Conservation (phyloP, 2,329 filamentous ascomycete genomes). For the Scedosporium boydii region DNA sequence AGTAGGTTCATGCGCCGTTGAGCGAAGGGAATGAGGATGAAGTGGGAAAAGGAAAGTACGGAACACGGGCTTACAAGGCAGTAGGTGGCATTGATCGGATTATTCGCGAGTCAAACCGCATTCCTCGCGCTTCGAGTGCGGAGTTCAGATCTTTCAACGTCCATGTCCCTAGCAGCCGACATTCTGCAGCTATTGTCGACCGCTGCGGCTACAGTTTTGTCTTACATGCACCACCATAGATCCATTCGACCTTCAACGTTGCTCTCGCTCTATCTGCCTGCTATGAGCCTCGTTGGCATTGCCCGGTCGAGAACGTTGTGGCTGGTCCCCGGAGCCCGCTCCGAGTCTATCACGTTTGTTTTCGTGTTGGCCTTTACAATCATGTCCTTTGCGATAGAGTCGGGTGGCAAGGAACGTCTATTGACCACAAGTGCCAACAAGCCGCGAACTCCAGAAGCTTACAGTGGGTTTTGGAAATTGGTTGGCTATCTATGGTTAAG, state of each 20-base stretch:
- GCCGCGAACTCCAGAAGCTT: slow-evolving; percentile 10
- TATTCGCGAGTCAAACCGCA: slow-evolving; percentile 11
- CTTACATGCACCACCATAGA: slow-evolving; percentile 12
- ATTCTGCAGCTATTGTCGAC: slow-evolving; percentile 11
- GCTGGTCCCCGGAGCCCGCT: slow-evolving; percentile 7
- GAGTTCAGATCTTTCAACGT: slow-evolving; percentile 5
- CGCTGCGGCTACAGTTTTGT: slow-evolving; percentile 9
- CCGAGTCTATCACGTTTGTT: slow-evolving; percentile 5
- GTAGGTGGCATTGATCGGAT: slow-evolving; percentile 6
- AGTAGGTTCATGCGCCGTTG: slow-evolving; percentile 12
- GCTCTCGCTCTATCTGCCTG: slow-evolving; percentile 14
- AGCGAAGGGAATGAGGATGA: not conserved
- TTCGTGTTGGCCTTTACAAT: slow-evolving; percentile 9
- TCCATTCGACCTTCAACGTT: slow-evolving; percentile 16
- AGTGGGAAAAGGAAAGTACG: not conserved
- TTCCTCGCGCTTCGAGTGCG: slow-evolving; percentile 12
- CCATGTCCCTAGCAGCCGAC: slow-evolving; percentile 13
- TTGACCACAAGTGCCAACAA: slow-evolving; percentile 5
- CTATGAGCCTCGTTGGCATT: slow-evolving; percentile 11
- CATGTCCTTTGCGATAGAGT: slow-evolving; percentile 12
- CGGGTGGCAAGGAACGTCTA: slow-evolving; percentile 11
- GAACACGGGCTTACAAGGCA: no score
- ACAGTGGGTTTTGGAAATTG: slow-evolving; percentile 14
- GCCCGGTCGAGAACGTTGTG: slow-evolving; percentile 13
- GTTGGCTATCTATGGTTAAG: slow-evolving; percentile 14